A percentile compares a stretch with the other conserved stretches of the same genome.
phyloP scores from a whole-genome alignment of 2,329 filamentous ascomycete species.

The Ophiostoma sp. region DNA sequence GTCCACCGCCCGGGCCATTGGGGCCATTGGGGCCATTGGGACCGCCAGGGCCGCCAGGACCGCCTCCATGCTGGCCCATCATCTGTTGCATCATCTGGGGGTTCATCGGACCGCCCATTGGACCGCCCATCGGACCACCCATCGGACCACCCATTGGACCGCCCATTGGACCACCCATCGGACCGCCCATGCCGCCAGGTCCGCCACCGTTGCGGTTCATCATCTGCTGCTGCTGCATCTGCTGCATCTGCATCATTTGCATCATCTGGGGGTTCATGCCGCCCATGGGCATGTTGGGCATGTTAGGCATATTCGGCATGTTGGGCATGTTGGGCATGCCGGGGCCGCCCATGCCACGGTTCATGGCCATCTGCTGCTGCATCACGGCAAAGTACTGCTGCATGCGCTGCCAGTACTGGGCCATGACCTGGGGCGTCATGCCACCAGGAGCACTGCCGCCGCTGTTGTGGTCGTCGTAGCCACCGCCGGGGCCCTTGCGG shows the following conservation, averaged over 20 bases:
- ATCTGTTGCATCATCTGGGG: slow-evolving; percentile 45
- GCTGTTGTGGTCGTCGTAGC: slow-evolving; percentile 35
- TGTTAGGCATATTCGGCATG: slow-evolving; percentile 43
- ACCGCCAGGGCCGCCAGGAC: slow-evolving; percentile 16
- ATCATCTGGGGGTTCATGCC: slow-evolving; percentile 68
- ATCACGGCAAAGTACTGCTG: slow-evolving; percentile 95
- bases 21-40: slow-evolving; percentile 25
- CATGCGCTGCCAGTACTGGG: slow-evolving; percentile 97
- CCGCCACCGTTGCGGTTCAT: slow-evolving; percentile 25
- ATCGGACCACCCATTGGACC: slow-evolving; percentile 37
- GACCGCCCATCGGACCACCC: slow-evolving; percentile 40
- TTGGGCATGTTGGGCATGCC: slow-evolving; percentile 49
- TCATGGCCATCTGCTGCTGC: slow-evolving; percentile 90
- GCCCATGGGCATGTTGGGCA: slow-evolving; percentile 36
- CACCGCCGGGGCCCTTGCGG: slow-evolving; percentile 28
- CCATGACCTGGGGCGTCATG: slow-evolving; percentile 96
- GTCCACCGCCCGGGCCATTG: slow-evolving; percentile 32
- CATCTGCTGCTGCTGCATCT: slow-evolving; percentile 46
- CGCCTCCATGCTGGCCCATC: slow-evolving; percentile 36
- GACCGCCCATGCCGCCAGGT: slow-evolving; percentile 32
- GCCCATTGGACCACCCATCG: slow-evolving; percentile 46
- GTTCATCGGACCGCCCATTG: background rate
- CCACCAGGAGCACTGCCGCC: slow-evolving; percentile 43
- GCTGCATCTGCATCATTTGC: slow-evolving; percentile 69
- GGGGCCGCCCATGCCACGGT: slow-evolving; percentile 56